These are phyloP conservation scores for Beta corolliflora DNA, from an alignment of 179 eudicot species.

Conservation along the genomic window DNA sequence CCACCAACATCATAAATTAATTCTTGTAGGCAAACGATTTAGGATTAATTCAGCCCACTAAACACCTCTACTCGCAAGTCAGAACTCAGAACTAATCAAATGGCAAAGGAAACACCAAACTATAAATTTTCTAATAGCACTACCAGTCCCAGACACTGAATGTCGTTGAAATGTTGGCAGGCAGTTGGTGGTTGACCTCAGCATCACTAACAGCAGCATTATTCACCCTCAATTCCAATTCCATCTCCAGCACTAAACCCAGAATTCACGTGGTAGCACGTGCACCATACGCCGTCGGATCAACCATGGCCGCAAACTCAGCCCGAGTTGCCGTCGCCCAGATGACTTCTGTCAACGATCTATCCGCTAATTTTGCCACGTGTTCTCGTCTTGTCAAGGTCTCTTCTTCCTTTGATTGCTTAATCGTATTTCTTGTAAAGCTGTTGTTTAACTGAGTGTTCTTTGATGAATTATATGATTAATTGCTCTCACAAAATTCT, in stretches of 20 bases:
- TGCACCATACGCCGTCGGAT: slow-evolving; percentile 20
- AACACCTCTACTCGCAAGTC: too few species aligned
- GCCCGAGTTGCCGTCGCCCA: slow-evolving; percentile 88
- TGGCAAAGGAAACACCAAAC: too few species aligned
- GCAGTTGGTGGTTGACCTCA: not conserved
- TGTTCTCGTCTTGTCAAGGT: slow-evolving; percentile 85
- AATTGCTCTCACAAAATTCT: not conserved
- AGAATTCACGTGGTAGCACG: slow-evolving; percentile 21
- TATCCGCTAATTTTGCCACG: slow-evolving; percentile 77
- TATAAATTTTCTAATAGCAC: too few species aligned
- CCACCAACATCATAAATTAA: too few species aligned
- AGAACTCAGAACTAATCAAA: too few species aligned
- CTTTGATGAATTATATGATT: not conserved
- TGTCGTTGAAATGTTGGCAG: not conserved
- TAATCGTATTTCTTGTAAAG: not conserved
- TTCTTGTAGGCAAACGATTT: too few species aligned
- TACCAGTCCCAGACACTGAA: not conserved
- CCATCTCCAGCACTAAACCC: not conserved
- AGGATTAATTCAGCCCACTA: too few species aligned
- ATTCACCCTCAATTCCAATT: too few species aligned
- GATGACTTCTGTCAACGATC: slow-evolving; percentile 89
- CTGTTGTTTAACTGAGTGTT: not conserved
- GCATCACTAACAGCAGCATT: not conserved
- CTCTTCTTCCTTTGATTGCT: not conserved
- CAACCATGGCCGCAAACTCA: slow-evolving; percentile 40